Conservation (phyloP, 2,329 filamentous ascomycete genomes). For the Colletotrichum sp. region DNA sequence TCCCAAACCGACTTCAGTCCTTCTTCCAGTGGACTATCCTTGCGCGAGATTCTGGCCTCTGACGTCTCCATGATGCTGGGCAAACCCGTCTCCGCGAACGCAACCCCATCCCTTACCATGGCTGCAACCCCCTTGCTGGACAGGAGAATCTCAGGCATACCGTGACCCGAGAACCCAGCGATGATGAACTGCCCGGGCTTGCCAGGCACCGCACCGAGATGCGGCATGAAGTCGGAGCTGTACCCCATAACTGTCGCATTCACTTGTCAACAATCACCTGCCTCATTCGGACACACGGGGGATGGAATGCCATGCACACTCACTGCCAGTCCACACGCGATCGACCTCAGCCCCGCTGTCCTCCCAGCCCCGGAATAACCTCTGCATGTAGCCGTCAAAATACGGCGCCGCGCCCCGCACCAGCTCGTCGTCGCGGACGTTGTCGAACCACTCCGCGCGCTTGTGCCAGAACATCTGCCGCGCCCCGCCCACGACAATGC, state of each 20-base stretch:
- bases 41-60: constrained; percentile 22
- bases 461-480: constrained; percentile 34
- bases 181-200: constrained; percentile 45
- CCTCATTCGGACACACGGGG: background rate
- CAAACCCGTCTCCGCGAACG: constrained; percentile 40
- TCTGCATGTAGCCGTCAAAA: constrained; percentile 52
- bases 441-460: constrained; percentile 42
- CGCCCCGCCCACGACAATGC: constrained; percentile 50
- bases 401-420: constrained; percentile 43
- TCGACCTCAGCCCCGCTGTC: constrained; percentile 38
- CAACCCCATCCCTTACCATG: constrained; percentile 38
- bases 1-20: background rate
- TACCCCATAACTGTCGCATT: constrained; percentile 44
- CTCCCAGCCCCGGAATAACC: constrained; percentile 51
- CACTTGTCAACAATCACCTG: no score
- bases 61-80: constrained; percentile 40
- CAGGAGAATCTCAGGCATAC: constrained; percentile 52
- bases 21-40: background rate
- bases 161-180: constrained; percentile 56
- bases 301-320: constrained; percentile 17
- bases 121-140: constrained; percentile 41
- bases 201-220: constrained; percentile 47
- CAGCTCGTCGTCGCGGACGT: constrained; percentile 42
- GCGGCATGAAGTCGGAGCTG: constrained; percentile 44
- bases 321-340: constrained; percentile 46